Evolutionary conservation across 2,329 filamentous ascomycete genomes (phyloP).

Genomic region (Aspergillus japonicus): DNA sequence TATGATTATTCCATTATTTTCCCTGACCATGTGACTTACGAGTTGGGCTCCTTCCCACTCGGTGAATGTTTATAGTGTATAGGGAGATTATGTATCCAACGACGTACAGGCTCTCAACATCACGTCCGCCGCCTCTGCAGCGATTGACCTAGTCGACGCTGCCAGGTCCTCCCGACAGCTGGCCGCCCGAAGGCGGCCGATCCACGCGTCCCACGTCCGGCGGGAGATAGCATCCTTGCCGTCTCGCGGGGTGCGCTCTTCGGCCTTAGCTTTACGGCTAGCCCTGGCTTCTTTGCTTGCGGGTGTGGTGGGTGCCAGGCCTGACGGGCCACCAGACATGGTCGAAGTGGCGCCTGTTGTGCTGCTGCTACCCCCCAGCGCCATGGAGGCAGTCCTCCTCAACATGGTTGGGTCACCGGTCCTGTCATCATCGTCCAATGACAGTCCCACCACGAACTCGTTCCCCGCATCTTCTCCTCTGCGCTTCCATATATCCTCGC

Average conservation of each 20-base stretch:
- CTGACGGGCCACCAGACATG: not conserved
- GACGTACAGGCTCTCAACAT: constrained; percentile 17
- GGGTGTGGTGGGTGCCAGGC: not conserved
- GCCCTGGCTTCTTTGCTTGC: not conserved
- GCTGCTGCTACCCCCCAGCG: not conserved
- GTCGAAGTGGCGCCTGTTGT: not conserved
- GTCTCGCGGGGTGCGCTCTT: not conserved
- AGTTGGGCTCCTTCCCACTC: too few species aligned
- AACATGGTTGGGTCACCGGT: not conserved
- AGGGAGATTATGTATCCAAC: not conserved
- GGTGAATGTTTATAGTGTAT: too few species aligned
- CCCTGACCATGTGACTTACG: too few species aligned
- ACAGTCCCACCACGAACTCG: not conserved
- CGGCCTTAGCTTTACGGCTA: too few species aligned
- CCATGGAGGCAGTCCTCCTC: not conserved
- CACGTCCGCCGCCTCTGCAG: constrained; percentile 23
- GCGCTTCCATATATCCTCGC: constrained; percentile 21
- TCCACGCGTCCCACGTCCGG: constrained; percentile 19
- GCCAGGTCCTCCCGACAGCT: constrained; percentile 19
- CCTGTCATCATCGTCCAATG: not conserved
- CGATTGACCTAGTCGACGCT: constrained; percentile 18
- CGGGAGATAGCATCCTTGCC: constrained; percentile 6
- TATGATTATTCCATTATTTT: too few species aligned
- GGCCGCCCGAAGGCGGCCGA: constrained; percentile 15
- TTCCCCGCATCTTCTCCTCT: not conserved